phyloP scores from a whole-genome alignment of 2,329 filamentous ascomycete species.

The Aspergillus neotritici region DNA sequence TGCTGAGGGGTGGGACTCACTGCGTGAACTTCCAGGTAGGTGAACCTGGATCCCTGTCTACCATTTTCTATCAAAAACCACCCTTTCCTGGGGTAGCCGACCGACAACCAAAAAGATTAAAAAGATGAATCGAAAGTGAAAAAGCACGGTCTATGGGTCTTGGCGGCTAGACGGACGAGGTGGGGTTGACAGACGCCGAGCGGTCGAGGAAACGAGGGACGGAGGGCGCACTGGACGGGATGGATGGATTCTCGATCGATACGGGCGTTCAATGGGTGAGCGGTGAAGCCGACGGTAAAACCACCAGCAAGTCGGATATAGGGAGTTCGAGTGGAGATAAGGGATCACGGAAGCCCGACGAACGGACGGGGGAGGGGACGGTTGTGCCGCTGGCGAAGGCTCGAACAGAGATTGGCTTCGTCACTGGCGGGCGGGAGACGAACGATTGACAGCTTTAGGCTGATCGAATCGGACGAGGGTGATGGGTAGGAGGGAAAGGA shows the following conservation, averaged over 20 bases:
- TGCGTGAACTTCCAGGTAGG: conserved; percentile 99
- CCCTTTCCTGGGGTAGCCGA: conserved; percentile 24
- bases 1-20: conserved; percentile 54
- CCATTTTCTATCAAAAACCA: conserved; percentile 63
- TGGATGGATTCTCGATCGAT: neutral
- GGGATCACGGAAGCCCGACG: conserved; percentile 9
- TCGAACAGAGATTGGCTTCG: conserved; percentile 11
- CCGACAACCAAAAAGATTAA: conserved; percentile 13
- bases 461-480: conserved; percentile 10
- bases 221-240: conserved; percentile 3
- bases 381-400: conserved; percentile 17
- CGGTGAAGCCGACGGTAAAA: conserved; percentile 6
- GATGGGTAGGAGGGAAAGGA: conserved; percentile 6
- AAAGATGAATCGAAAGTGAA: conserved; percentile 9
- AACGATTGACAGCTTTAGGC: conserved; percentile 21
- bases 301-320: conserved; percentile 10
- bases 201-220: conserved; percentile 6
- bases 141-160: neutral
- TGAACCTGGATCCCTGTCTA: conserved; percentile 88
- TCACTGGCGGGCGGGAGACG: conserved; percentile 18
- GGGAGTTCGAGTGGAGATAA: conserved; percentile 11
- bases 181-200: conserved; percentile 14
- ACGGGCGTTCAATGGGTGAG: neutral
- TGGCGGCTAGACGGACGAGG: conserved; percentile 9
- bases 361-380: conserved; percentile 10